Base-by-base conservation (phyloP, 2,329 filamentous ascomycete species). In the Diaporthe citri region DNA sequence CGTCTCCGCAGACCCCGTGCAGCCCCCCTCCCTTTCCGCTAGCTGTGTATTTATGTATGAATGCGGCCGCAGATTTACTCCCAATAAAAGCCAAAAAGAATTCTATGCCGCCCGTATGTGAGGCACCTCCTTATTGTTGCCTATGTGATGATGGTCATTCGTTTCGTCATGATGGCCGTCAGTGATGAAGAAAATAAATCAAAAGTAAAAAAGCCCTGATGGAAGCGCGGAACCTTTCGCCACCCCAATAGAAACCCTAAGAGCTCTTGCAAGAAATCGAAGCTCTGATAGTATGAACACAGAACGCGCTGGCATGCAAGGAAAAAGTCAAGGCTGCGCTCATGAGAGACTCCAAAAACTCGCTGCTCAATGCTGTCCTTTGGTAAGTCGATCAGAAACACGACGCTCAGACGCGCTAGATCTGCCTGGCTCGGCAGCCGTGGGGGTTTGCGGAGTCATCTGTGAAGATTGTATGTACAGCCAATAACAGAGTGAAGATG, bases 141-240 rank as follows among this genome's bases (percentile, higher is more conserved):
- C 64, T 57, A 75, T 71, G 34, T 76, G 74, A 52, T 74, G 66
- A 41, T 70, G 57, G 39, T 70, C 66, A 75, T 71, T 76, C 74
- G 39, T 76, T 34, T 57, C 74, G 72, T 76, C 74, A 51, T 76
- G 59, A 71, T 34, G 46, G 72, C 57, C 57, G 70, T 72, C 67
- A 52, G 13, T 66, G n/a, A 31, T 64, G 39, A 20, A 43, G 17
- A 56, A 56, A 73, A 71, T 56, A 31, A 10, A 10, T 8, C 41
- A 51, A 31, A 60, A 25, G 34, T 12, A 55, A 55, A 55, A 41
- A 46, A 5, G 28, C 28, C 67, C 13, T 22, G 7, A 48, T 28
- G 55, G 57, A 46, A 55, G 36, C 34, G 56, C n/a, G 46, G 20
- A 72, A 25, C 22, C 15, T 39, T 39, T 25, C 73, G 22, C 41